Conservation (phyloP, 78 protist species). For the Protostelium mycophagum region DNA sequence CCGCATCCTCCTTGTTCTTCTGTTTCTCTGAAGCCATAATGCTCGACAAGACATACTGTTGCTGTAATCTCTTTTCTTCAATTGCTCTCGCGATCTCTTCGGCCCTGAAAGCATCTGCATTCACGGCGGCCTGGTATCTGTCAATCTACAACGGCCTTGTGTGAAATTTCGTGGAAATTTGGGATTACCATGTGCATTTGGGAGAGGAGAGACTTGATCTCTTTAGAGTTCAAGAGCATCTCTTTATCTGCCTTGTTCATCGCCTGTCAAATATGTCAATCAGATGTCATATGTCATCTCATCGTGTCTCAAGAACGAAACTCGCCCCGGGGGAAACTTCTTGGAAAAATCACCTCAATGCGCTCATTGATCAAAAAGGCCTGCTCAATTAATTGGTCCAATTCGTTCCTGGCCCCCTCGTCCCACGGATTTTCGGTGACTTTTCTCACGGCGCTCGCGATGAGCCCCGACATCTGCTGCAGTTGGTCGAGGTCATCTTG, state of each 20-base stretch:
- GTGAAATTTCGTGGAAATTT: too few relatives aligned
- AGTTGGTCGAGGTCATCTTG: neutral
- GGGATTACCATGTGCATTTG: neutral
- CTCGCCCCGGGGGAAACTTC: too few relatives aligned
- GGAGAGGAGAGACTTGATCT: neutral
- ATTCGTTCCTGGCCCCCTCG: neutral
- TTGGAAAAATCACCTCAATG: neutral
- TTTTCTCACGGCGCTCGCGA: neutral
- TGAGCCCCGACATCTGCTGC: neutral
- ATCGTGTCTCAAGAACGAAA: too few relatives aligned
- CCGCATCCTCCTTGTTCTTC: neutral
- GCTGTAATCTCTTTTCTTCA: neutral
- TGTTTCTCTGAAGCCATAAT: neutral
- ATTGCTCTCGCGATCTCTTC: neutral
- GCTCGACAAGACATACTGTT: neutral
- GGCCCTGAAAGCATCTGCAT: neutral
- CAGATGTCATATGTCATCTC: too few relatives aligned
- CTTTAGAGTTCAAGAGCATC: neutral
- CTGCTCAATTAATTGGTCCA: neutral
- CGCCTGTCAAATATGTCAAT: neutral
- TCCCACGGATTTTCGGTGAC: neutral
- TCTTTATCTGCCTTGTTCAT: neutral
- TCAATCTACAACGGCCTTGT: too few relatives aligned
- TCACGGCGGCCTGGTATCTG: neutral
- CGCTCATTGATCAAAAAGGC: neutral